Base-by-base conservation (phyloP, 805 yeast genomes). In the Ascoidea tarda region DNA sequence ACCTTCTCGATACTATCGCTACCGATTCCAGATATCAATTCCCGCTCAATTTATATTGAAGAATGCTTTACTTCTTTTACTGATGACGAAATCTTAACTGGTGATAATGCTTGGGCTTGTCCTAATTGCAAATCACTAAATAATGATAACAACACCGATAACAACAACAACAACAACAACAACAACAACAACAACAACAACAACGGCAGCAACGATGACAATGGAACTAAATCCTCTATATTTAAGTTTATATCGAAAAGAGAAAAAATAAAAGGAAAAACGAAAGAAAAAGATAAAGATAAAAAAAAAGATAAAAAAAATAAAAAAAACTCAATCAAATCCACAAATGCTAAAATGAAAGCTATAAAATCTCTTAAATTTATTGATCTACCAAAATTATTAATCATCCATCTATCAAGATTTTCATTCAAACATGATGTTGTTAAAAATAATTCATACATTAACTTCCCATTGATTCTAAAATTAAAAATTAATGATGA, bases 21-120 rank as follows among this genome's bases (percentile, higher is more conserved):
- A 52, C 81, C 83, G 1, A 79, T 81, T 33, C 85, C 85, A 0
- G 66, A 65, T 48, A 67, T 67, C 49, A 66, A 66, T 32, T 58
- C 62, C 31, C 60, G 60, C 50, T 65, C 67, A 12, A 72, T 75
- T 14, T 70, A 74, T 50, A 63, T 85, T 52, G 78, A 82, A 49
- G 87, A 84, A 53, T 79, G 89, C 58, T 75, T 85, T 47, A 66
- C 71, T 38, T 71, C 80, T 61, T 84, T 78, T 60, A 77, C 85
- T 0, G 70, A 73, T 51, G 81, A 79, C 54, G 95, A 85, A 63
- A 71, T 80, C 4, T 65, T 85, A 51, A 71, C 73, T 6, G 84
- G 87, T 32, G 90, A 82, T 5, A 84, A 85, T 66, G 87, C 93
- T 0, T 85, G 95, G 95, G 77, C 82, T 57, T 85, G 95, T 69